Evolutionary conservation across 2,329 filamentous ascomycete species (phyloP), one percentile per base, ranked within the genome.

Genomic region (Botryotinia calthae): DNA sequence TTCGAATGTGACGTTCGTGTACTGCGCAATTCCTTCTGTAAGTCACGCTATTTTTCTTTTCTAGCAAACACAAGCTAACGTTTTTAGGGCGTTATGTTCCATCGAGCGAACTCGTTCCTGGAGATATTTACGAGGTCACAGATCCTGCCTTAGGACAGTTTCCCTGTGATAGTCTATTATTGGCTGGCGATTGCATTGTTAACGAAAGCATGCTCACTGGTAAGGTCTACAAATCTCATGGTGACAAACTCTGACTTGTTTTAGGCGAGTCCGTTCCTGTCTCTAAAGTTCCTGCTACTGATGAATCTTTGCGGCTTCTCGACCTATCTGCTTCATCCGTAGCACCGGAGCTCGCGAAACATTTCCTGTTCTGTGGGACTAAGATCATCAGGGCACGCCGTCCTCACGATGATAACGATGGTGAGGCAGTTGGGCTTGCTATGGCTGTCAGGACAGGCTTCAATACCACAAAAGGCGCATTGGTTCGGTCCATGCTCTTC

Each of bases 141-240:
- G 97, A 99, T 81, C 96, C 96, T 2, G 94, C 91, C 25, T 85
- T 99, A 40, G 89, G 89, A 5, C 93, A 97, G 78, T 92, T 98
- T 75, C 96, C 96, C 0, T 96, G 93, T 79, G 96, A 99, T 82
- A 97, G 95, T 81, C 84, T 99, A 48, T 84, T 99, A 9, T 86
- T 99, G 0, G 93, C 93, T 70, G 97, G 96, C 58, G 97, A 99
- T 82, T 98, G 95, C 79, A 98, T 99, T 75, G 95, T 99, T 76
- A 99, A 99, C 79, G 96, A 99, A 83, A 98, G 96, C 83, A 99
- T 99, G 96, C 88, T 99, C 51, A 99, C 96, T 56, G 89, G 85
- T 87, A 80, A 76, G 80, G 20, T 42, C 9, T 64, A 40, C 25
- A 25, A 31, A 28, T 20, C 25, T 46, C 40, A 14, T 4, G 40